Evolutionary conservation across 768 basidiomycete genomes (phyloP).

Genomic region (Clavaria fumosa): DNA sequence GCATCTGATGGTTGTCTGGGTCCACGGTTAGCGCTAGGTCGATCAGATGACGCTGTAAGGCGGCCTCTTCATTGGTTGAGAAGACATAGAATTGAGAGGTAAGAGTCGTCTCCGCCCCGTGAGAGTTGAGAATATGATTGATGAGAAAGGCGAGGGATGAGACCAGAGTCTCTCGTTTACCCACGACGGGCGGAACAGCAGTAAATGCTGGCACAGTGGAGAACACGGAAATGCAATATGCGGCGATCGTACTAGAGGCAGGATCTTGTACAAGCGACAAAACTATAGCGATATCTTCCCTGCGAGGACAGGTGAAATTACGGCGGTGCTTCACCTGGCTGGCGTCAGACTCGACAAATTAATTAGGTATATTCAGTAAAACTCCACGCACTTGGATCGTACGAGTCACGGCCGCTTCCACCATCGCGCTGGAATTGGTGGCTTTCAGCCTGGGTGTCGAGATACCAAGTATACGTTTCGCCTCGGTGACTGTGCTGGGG

Average conservation of each 20-base stretch:
- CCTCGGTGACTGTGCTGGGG: conserved; percentile 25
- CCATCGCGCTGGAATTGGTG: conserved; percentile 19
- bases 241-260: conserved; percentile 19
- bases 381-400: conserved; percentile 19
- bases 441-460: conserved; percentile 13
- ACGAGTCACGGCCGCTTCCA: conserved; percentile 24
- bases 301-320: conserved; percentile 29
- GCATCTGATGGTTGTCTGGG: conserved; percentile 19
- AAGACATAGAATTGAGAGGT: conserved; percentile 32
- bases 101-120: no score
- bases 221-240: conserved; percentile 24
- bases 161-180: conserved; percentile 21
- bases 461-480: conserved; percentile 24
- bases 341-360: no score
- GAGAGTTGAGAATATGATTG: conserved; percentile 18
- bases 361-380: no score
- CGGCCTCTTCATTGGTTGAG: conserved; percentile 24
- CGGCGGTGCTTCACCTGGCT: conserved; percentile 27
- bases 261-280: conserved; percentile 30
- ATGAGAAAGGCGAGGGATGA: conserved; percentile 22
- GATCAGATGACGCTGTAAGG: conserved; percentile 28
- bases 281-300: conserved; percentile 31
- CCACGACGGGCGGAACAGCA: conserved; percentile 11
- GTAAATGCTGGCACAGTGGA: conserved; percentile 12
- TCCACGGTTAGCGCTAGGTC: conserved; percentile 24